Percentiles rank a stretch among this genome's conserved stretches.
phyloP scores from a whole-genome alignment of 495 filamentous ascomycete genomes.

The Penicillium taxi region DNA sequence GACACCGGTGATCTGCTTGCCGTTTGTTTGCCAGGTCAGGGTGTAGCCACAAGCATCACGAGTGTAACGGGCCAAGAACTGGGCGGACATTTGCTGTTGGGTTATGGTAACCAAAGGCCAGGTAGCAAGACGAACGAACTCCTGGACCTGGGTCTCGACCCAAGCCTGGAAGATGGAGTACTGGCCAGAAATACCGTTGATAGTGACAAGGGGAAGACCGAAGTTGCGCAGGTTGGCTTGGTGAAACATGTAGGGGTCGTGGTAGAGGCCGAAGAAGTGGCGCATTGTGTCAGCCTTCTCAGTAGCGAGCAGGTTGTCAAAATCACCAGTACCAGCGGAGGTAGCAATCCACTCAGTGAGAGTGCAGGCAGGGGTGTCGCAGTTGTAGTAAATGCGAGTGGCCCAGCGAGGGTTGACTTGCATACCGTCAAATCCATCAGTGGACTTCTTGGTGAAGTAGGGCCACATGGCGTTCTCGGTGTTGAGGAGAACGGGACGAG shows the following conservation, averaged over 20 bases:
- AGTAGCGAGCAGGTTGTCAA: conserved; percentile 38
- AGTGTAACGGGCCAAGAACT: conserved; percentile 44
- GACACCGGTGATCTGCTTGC: conserved; percentile 41
- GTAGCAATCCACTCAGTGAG: conserved; percentile 53
- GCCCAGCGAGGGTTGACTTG: conserved; percentile 54
- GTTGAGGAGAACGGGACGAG: conserved; percentile 43
- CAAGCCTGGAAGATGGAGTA: conserved; percentile 53
- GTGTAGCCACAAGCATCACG: conserved; percentile 49
- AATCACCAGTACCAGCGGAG: conserved; percentile 42
- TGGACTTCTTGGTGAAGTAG: conserved; percentile 40
- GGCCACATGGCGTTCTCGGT: conserved; percentile 45
- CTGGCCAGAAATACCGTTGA: conserved; percentile 42
- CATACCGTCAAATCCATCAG: conserved; percentile 47
- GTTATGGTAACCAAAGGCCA: conserved; percentile 53
- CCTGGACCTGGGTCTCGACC: conserved; percentile 49
- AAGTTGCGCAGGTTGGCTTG: conserved; percentile 52
- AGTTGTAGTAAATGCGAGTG: conserved; percentile 59
- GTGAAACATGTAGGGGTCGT: conserved; percentile 41
- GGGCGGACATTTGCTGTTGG: conserved; percentile 42
- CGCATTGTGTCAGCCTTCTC: conserved; percentile 46
- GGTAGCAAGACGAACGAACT: conserved; percentile 47
- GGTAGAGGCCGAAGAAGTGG: conserved; percentile 47
- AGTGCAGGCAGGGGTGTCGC: conserved; percentile 47
- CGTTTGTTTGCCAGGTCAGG: conserved; percentile 37
- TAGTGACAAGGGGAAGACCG: conserved; percentile 35